Evolutionary conservation across 2,329 filamentous ascomycete species (phyloP).

Genomic region (Ophiocordyceps australis): DNA sequence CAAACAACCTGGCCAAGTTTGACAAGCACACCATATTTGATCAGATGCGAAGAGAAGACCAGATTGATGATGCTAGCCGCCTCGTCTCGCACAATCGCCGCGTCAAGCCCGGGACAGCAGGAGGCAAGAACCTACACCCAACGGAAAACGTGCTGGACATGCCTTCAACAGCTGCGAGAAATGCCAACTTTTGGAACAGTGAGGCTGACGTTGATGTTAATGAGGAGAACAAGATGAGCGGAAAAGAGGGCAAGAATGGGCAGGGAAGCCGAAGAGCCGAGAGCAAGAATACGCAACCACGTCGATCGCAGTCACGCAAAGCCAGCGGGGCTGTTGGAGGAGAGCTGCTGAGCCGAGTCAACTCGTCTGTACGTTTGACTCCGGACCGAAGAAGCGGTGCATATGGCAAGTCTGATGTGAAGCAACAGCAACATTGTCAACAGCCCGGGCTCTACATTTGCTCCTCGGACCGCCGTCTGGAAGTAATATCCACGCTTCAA

Average conservation of each 20-base stretch:
- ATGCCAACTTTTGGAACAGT: slow-evolving; percentile 51
- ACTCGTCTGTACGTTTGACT: slow-evolving; percentile 22
- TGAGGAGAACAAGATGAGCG: slow-evolving; percentile 25
- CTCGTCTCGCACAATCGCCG: slow-evolving; percentile 74
- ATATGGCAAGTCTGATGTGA: slow-evolving; percentile 13
- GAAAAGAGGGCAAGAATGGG: slow-evolving; percentile 30
- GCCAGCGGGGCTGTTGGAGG: slow-evolving; percentile 23
- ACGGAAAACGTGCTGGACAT: slow-evolving; percentile 78
- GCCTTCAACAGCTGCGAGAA: slow-evolving; percentile 19
- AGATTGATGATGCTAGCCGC: slow-evolving; percentile 76
- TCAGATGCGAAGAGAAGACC: slow-evolving; percentile 77
- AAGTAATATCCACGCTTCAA: slow-evolving; percentile 54
- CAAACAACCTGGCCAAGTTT: slow-evolving; percentile 77
- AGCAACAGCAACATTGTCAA: slow-evolving; percentile 16
- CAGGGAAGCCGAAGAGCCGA: slow-evolving; percentile 31
- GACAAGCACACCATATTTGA: slow-evolving; percentile 87
- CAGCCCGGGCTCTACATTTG: slow-evolving; percentile 32
- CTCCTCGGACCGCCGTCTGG: slow-evolving; percentile 36
- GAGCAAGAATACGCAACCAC: slow-evolving; percentile 27
- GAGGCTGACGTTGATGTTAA: slow-evolving; percentile 46
- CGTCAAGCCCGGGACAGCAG: slow-evolving; percentile 49
- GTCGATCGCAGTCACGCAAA: slow-evolving; percentile 38
- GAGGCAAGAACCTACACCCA: slow-evolving; percentile 81
- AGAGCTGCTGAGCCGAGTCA: slow-evolving; percentile 26
- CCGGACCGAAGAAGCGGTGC: slow-evolving; percentile 11